Conservation (phyloP, 73 alveolate species). For the Tetrahymena elliotti region DNA sequence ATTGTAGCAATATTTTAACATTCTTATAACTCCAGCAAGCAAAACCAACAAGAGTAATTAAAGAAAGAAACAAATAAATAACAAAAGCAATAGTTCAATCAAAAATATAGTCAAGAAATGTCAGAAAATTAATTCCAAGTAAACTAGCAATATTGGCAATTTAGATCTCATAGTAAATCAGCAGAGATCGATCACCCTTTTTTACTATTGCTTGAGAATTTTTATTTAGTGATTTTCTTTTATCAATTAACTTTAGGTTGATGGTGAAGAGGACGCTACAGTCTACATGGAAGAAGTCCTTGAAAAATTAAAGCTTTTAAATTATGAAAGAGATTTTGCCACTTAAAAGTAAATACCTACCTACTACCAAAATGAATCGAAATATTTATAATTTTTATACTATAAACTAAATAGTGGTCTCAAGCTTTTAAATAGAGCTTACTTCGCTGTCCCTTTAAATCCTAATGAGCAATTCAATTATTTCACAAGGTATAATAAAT, state of each 20-base stretch:
- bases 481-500: conserved; percentile 32
- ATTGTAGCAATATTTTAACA: neutral
- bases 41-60: neutral
- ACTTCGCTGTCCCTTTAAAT: conserved; percentile 13
- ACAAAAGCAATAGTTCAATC: neutral
- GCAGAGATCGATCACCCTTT: neutral
- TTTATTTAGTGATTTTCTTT: neutral
- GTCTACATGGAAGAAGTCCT: conserved; percentile 30
- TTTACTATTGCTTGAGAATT: neutral
- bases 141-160: neutral
- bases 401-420: neutral
- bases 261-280: conserved; percentile 30
- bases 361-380: neutral
- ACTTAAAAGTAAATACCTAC: conserved; percentile 4
- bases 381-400: neutral
- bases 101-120: neutral
- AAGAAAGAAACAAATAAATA: neutral
- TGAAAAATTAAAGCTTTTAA: conserved; percentile 20
- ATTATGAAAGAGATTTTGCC: conserved; percentile 10
- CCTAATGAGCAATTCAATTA: conserved; percentile 33
- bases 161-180: neutral
- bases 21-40: neutral
- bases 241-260: neutral
- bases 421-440: conserved; percentile 5
- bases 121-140: neutral